These are phyloP conservation scores for Penicillium cinerascens DNA, from an alignment of 495 filamentous ascomycete species.

Conservation along the genomic window DNA sequence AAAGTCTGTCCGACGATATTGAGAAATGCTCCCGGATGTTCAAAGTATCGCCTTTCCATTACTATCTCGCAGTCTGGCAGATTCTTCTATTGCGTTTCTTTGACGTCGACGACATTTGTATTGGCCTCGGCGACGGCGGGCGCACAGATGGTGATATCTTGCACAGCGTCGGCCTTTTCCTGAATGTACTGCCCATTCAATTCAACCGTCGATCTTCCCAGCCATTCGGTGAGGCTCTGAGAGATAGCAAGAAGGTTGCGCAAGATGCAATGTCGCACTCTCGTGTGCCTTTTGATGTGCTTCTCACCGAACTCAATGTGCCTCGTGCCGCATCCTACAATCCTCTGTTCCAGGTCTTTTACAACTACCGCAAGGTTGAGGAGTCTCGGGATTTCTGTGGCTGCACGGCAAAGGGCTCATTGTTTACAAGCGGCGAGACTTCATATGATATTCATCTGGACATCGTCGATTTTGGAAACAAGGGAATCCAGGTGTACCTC, in stretches of 20 bases:
- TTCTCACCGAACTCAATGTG: conserved; percentile 37
- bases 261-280: conserved; percentile 32
- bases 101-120: conserved; percentile 35
- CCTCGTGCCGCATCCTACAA: conserved; percentile 29
- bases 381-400: conserved; percentile 18
- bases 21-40: conserved; percentile 12
- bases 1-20: conserved; percentile 3
- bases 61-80: conserved; percentile 39
- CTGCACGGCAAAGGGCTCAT: conserved; percentile 8
- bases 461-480: conserved; percentile 10
- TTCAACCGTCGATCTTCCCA: conserved; percentile 19
- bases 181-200: conserved; percentile 48
- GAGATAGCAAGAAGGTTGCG: conserved; percentile 12
- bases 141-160: conserved; percentile 27
- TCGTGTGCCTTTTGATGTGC: conserved; percentile 42
- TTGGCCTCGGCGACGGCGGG: conserved; percentile 45
- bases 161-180: conserved; percentile 38
- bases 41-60: conserved; percentile 39
- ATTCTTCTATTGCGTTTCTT: conserved; percentile 25
- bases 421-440: conserved; percentile 23
- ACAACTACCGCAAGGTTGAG: conserved; percentile 35
- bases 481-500: conserved; percentile 12
- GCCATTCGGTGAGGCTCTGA: conserved; percentile 13
- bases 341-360: conserved; percentile 39
- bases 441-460: conserved; percentile 24